phyloP scores from a whole-genome alignment of 2,329 filamentous ascomycete species.

The Ceratocystis cubensis region DNA sequence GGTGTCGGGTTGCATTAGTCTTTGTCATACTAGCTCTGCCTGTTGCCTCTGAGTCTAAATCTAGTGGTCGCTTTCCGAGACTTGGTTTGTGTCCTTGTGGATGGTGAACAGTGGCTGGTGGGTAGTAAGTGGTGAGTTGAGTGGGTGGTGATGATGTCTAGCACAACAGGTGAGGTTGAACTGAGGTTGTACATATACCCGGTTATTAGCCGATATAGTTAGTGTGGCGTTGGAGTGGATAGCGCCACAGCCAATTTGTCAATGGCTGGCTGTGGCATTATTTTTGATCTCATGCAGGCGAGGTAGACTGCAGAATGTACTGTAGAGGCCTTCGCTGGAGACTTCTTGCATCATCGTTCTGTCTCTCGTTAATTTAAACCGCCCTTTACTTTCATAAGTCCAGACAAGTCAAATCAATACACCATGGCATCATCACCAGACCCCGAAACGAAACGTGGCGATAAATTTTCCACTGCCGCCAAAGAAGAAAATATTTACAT shows the following conservation, averaged over 20 bases:
- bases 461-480: conserved; percentile 30
- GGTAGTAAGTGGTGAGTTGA: too few relatives aligned
- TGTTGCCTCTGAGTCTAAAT: background rate
- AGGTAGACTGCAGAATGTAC: background rate
- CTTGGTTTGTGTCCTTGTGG: background rate
- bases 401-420: background rate
- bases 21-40: background rate
- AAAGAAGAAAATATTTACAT: conserved; percentile 99
- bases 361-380: background rate
- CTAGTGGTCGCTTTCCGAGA: background rate
- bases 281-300: background rate
- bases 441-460: conserved; percentile 4
- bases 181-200: background rate
- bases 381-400: background rate
- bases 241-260: background rate
- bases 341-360: background rate
- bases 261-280: background rate
- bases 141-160: background rate
- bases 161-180: background rate
- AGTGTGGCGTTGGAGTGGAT: background rate
- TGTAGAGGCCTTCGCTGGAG: background rate
- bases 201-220: background rate
- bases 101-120: background rate
- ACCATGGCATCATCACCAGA: conserved; percentile 11
- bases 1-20: background rate